Evolutionary conservation across 495 filamentous ascomycete genomes (phyloP), one percentile per base, ranked within the genome.

Genomic region (Talaromyces nanjingensis): DNA sequence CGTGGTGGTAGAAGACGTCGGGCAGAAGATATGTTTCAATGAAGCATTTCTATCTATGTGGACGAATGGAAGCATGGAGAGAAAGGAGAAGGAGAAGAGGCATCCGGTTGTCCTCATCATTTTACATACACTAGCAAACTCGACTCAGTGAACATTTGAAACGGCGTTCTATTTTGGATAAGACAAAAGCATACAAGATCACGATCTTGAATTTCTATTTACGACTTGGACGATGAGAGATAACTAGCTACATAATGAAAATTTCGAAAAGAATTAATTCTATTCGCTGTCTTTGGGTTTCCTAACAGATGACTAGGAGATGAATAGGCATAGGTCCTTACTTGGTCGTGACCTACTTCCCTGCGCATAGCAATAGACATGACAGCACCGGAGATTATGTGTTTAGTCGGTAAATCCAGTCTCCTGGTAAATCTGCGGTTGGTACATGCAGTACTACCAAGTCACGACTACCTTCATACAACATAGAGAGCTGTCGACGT

Each of bases 21-120:
- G 61, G 81, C 81, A 1, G 78, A 82, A 66, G 81, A 84, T 65
- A 76, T 83, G 76, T 83, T 84, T 67, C 68, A 73, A 58, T 82
- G 67, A 77, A 39, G 34, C 11, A 4, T n/a, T 39, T 27, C 22
- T 49, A 6, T n/a, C 12, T 14, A 39, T n/a, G n/a, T 49, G 45
- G 45, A 49, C 5, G 45, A 22, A 8, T 18, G n/a, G n/a, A 49
- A 20, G 20, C 45, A 49, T 49, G 45, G 37, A 42, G 37, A 42
- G 4, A 42, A 5, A 5, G 37, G 37, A 42, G 37, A 42, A 42
- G 33, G 33, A 37, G 33, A 37, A 31, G 37, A 42, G 14, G 37
- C 12, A 42, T 37, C 9, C 12, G 37, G 2, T 42, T 42, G 37
- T 42, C 37, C 14, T 42, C 12, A 42, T 16, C 37, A 42, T 42